A percentile compares a stretch with the other conserved stretches of the same genome.
phyloP scores from a whole-genome alignment of 495 filamentous ascomycete species.

The Podospora fimiseda region DNA sequence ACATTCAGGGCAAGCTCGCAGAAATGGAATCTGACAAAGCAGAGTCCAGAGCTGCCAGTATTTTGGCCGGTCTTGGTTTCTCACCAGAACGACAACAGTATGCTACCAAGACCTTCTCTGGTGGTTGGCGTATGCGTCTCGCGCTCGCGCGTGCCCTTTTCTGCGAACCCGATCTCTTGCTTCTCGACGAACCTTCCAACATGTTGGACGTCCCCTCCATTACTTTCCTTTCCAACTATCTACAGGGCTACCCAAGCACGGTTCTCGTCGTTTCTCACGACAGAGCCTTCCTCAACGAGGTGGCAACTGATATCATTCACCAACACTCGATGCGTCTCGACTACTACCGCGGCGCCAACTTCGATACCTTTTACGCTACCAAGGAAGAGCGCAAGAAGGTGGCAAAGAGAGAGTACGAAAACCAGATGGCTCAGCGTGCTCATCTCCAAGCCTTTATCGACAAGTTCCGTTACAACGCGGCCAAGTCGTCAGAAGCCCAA shows the following conservation, averaged over 20 bases:
- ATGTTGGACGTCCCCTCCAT: conserved; percentile 99
- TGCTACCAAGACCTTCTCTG: conserved; percentile 95
- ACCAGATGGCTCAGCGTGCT: conserved; percentile 88
- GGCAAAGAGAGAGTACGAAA: conserved; percentile 96
- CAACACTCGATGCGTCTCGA: conserved; percentile 95
- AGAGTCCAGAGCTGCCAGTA: conserved; percentile 88
- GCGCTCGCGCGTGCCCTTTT: conserved; percentile 92
- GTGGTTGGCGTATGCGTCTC: conserved; percentile 99
- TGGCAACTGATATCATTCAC: conserved; percentile 99
- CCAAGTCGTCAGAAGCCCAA: conserved; percentile 96
- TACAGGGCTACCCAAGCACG: conserved; percentile 89
- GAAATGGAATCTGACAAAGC: conserved; percentile 99
- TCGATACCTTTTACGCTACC: conserved; percentile 96
- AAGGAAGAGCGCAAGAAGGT: conserved; percentile 96
- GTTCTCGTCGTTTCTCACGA: conserved; percentile 98
- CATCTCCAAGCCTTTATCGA: conserved; percentile 95
- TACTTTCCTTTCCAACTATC: conserved; percentile 94
- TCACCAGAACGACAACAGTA: conserved; percentile 87
- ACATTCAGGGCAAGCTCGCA: conserved; percentile 85
- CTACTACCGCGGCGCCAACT: conserved; percentile 98
- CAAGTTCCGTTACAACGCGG: conserved; percentile 99
- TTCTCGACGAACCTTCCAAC: conserved; percentile 99
- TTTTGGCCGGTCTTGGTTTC: conserved; percentile 95
- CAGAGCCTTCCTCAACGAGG: conserved; percentile 96
- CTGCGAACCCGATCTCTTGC: conserved; percentile 92